phyloP scores from a whole-genome alignment of 768 basidiomycete genomes.

The Pulveroboletus frians region DNA sequence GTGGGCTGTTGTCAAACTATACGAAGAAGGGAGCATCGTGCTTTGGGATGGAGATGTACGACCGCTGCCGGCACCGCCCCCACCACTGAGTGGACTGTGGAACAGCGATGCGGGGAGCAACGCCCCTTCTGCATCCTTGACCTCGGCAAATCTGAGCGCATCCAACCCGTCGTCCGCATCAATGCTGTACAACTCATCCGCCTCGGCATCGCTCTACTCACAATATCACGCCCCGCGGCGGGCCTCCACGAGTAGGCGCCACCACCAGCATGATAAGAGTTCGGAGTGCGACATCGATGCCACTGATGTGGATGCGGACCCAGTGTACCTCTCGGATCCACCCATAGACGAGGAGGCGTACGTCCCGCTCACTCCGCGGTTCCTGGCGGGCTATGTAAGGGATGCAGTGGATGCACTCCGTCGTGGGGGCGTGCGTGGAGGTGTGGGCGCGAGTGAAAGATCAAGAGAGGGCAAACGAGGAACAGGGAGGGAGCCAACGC shows the following conservation, averaged over 20 bases:
- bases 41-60: conserved; percentile 64
- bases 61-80: conserved; percentile 26
- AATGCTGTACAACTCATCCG: conserved; percentile 21
- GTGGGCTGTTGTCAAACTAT: conserved; percentile 57
- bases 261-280: background rate
- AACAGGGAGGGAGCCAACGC: conserved; percentile 22
- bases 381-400: conserved; percentile 46
- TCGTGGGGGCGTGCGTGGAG: background rate
- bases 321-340: conserved; percentile 56
- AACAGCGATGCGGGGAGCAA: conserved; percentile 27
- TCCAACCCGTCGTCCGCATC: conserved; percentile 16
- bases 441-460: conserved; percentile 12
- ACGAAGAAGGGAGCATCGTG: conserved; percentile 69
- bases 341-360: conserved; percentile 54
- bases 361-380: conserved; percentile 49
- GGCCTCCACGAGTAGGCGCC: background rate
- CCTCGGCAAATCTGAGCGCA: background rate
- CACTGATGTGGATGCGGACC: conserved; percentile 36
- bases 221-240: conserved; percentile 22
- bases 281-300: conserved; percentile 4
- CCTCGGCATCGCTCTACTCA: conserved; percentile 22
- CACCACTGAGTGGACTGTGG: conserved; percentile 41
- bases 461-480: background rate
- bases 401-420: conserved; percentile 39
- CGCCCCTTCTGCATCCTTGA: conserved; percentile 21